Conservation (phyloP, 2,329 filamentous ascomycete species). For the Bipolaris bicolor region DNA sequence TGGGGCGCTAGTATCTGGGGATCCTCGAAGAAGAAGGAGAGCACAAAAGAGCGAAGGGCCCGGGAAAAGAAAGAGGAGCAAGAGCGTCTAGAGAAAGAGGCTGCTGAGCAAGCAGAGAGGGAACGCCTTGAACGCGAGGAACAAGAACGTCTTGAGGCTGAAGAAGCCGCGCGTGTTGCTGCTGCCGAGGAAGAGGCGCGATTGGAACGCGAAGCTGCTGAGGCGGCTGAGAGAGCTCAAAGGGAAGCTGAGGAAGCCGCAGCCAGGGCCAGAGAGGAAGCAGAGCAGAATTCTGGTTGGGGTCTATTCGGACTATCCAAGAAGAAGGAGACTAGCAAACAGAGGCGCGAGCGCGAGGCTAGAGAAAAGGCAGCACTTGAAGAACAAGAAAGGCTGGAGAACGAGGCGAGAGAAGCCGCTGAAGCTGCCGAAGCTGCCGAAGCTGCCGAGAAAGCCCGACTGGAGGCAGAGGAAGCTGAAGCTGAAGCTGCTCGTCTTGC, state of each 20-base stretch:
- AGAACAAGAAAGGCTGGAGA: slow-evolving; percentile 37
- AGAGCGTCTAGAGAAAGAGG: slow-evolving; percentile 21
- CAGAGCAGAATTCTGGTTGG: slow-evolving; percentile 35
- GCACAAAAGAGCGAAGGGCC: slow-evolving; percentile 37
- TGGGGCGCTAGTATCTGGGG: slow-evolving; percentile 36
- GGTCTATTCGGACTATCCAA: slow-evolving; percentile 23
- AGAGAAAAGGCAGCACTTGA: slow-evolving; percentile 37
- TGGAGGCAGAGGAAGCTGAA: slow-evolving; percentile 43
- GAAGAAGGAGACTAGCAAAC: slow-evolving; percentile 47
- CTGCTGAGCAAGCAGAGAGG: slow-evolving; percentile 28
- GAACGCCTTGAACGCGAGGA: slow-evolving; percentile 33
- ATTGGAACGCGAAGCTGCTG: slow-evolving; percentile 44
- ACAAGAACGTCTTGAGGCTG: slow-evolving; percentile 39
- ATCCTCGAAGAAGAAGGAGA: slow-evolving; percentile 49
- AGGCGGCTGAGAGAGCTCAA: slow-evolving; percentile 28
- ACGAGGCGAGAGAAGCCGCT: slow-evolving; percentile 41
- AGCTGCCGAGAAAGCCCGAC: slow-evolving; percentile 35
- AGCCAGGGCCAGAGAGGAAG: slow-evolving; percentile 24
- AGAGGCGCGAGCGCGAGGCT: slow-evolving; percentile 38
- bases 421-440: not conserved
- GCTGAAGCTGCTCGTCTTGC: slow-evolving; percentile 17
- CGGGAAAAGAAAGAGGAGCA: slow-evolving; percentile 47
- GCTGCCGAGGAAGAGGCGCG: slow-evolving; percentile 41
- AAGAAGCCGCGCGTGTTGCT: slow-evolving; percentile 34
- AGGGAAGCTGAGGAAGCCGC: slow-evolving; percentile 26